A percentile compares a stretch with the other conserved stretches of the same genome.
Conservation (phyloP, 1,284 basidiomycete species). For the Cerrena zonata region DNA sequence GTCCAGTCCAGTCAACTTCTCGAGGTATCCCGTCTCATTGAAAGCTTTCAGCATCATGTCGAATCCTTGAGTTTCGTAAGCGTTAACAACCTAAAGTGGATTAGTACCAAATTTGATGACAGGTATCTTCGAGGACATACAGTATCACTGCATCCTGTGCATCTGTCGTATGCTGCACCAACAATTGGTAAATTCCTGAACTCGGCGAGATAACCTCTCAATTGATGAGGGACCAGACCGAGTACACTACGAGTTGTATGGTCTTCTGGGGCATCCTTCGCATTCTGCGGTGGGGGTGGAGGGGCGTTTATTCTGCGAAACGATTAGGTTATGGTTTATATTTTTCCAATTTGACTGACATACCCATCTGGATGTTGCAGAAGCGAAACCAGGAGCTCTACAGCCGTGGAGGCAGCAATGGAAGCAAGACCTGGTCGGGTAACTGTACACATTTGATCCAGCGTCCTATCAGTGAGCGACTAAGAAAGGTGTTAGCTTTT, state of each 20-base stretch:
- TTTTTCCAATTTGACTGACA: too few relatives aligned
- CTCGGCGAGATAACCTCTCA: constrained; percentile 83
- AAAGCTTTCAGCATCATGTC: constrained; percentile 78
- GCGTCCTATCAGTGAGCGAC: constrained; percentile 89
- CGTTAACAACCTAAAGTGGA: constrained; percentile 57
- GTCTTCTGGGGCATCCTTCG: constrained; percentile 28
- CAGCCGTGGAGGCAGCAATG: constrained; percentile 86
- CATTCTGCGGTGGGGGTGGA: constrained; percentile 48
- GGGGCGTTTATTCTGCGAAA: constrained; percentile 59
- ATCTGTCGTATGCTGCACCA: constrained; percentile 81
- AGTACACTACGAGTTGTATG: constrained; percentile 52
- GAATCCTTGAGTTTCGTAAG: constrained; percentile 74
- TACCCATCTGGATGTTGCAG: constrained; percentile 88
- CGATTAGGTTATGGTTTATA: too few relatives aligned
- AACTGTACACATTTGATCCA: constrained; percentile 99
- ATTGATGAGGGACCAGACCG: constrained; percentile 88
- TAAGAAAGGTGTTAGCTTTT: constrained; percentile 27
- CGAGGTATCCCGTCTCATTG: constrained; percentile 79
- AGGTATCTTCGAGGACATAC: constrained; percentile 37
- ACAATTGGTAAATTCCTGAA: constrained; percentile 82
- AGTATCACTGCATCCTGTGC: constrained; percentile 84
- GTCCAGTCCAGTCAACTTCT: constrained; percentile 81
- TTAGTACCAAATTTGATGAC: constrained; percentile 1
- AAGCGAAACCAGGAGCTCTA: constrained; percentile 86
- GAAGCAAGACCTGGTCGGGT: constrained; percentile 93